A percentile compares a stretch with the other conserved stretches of the same genome.
Conservation (phyloP, 108 stramenopile genomes). For the Pelagomonas calceolata region DNA sequence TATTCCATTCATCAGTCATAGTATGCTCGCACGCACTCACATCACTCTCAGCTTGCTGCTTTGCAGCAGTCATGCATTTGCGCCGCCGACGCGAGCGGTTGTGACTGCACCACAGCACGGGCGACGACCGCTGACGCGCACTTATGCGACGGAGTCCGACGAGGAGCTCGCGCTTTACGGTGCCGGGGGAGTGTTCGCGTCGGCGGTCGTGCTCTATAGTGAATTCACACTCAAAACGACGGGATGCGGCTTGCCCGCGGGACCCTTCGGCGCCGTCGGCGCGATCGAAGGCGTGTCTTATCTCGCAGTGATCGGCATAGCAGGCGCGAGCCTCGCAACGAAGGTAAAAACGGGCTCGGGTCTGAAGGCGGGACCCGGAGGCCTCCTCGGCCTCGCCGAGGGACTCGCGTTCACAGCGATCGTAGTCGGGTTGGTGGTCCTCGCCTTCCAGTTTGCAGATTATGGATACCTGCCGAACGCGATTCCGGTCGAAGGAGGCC, state of each 20-base stretch:
- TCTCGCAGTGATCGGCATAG: conserved; percentile 33
- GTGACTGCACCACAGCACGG: too few species aligned
- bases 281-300: conserved; percentile 55
- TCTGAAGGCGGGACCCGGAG: conserved; percentile 50
- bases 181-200: conserved; percentile 33
- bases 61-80: too few species aligned
- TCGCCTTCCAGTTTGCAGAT: conserved; percentile 49
- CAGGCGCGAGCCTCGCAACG: conserved; percentile 26
- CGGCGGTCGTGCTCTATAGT: conserved; percentile 45
- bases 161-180: conserved; percentile 31
- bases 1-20: too few species aligned
- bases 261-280: conserved; percentile 54
- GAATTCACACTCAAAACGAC: conserved; percentile 56
- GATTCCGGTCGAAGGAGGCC: conserved; percentile 66
- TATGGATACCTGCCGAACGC: conserved; percentile 73
- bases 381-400: conserved; percentile 58
- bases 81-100: too few species aligned
- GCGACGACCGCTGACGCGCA: too few species aligned
- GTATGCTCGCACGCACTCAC: too few species aligned
- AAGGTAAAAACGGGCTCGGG: conserved; percentile 55
- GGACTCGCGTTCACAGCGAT: conserved; percentile 51
- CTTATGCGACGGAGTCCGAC: background rate
- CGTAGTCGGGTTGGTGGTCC: conserved; percentile 46
- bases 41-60: too few species aligned
- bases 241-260: conserved; percentile 61